phyloP scores from a whole-genome alignment of 23 red algal species.

The Gracilariopsis chorda region DNA sequence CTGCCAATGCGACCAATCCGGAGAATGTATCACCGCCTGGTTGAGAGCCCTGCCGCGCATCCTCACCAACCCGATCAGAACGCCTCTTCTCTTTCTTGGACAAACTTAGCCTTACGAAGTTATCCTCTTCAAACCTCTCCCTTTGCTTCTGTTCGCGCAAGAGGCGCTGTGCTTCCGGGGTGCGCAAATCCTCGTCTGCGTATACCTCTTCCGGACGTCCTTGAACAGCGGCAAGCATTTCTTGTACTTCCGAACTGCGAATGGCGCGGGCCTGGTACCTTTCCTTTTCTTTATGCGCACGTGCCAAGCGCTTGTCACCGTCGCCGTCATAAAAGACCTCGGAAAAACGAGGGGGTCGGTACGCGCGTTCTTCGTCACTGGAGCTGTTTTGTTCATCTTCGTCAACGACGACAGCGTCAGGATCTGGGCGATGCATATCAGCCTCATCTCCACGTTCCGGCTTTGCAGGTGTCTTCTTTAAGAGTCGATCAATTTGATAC shows the following conservation, averaged over 20 bases:
- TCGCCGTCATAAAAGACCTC: constrained; percentile 50
- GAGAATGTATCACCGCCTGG: constrained; percentile 28
- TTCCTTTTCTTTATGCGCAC: neutral
- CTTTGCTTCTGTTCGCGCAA: constrained; percentile 21
- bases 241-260: constrained; percentile 25
- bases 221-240: constrained; percentile 36
- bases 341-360: constrained; percentile 2
- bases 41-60: neutral
- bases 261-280: neutral
- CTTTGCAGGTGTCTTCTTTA: neutral
- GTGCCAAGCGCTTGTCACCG: neutral
- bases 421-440: neutral
- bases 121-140: constrained; percentile 30
- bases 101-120: constrained; percentile 25
- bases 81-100: constrained; percentile 50
- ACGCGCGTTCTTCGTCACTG: neutral
- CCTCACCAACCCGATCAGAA: constrained; percentile 2
- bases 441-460: neutral
- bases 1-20: constrained; percentile 22
- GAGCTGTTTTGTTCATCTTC: neutral
- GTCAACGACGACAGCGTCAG: constrained; percentile 9
- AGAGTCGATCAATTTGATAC: constrained; percentile 26
- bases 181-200: neutral
- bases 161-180: neutral
- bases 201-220: constrained; percentile 44